Conservation (phyloP, 495 filamentous ascomycete genomes). For the Pyronema domesticum region DNA sequence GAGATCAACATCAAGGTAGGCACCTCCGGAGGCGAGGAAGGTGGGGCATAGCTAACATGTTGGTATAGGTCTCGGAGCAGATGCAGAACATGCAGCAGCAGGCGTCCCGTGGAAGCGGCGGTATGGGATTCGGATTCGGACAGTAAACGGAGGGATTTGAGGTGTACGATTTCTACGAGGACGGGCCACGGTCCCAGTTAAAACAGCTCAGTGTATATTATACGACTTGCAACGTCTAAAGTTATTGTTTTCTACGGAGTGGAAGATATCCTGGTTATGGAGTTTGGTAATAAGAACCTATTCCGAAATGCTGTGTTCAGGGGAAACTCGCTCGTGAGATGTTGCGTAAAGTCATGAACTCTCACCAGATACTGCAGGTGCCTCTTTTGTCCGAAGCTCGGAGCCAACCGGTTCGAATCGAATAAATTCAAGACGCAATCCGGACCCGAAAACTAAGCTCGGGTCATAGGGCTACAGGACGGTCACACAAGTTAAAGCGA, state of each 20-base stretch:
- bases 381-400: too few species aligned
- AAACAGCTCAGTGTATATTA: constrained; percentile 1
- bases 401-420: too few species aligned
- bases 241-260: not conserved
- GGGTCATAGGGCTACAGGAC: too few species aligned
- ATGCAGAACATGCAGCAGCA: constrained; percentile 14
- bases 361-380: too few species aligned
- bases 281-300: too few species aligned
- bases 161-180: constrained; percentile 1
- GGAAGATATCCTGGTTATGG: too few species aligned
- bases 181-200: not conserved
- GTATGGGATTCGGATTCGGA: not conserved
- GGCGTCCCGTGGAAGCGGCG: not conserved
- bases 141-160: not conserved
- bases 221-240: not conserved
- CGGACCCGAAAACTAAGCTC: too few species aligned
- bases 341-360: too few species aligned
- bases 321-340: too few species aligned
- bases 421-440: too few species aligned
- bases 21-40: not conserved
- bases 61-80: constrained; percentile 18
- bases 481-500: too few species aligned
- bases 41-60: not conserved
- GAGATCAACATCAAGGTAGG: constrained; percentile 89
- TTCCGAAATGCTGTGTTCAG: too few species aligned